Evolutionary conservation across 768 basidiomycete genomes (phyloP).

Genomic region (Suillus sp.): DNA sequence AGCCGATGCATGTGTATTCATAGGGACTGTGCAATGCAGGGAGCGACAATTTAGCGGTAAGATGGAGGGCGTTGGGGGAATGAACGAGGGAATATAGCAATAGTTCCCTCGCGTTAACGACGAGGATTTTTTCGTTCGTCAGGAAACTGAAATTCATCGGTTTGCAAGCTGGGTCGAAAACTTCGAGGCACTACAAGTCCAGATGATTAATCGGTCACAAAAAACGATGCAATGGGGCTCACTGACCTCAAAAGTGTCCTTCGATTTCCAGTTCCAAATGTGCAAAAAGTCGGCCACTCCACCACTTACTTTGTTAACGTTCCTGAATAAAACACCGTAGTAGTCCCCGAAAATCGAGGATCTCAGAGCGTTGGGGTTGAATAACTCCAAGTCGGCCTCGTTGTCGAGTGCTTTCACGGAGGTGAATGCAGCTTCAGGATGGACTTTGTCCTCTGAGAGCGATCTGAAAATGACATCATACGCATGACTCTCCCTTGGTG

Average conservation of each 20-base stretch:
- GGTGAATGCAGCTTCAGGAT: constrained; percentile 18
- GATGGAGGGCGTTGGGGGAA: background rate
- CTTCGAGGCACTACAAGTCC: background rate
- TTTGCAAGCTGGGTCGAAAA: background rate
- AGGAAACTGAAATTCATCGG: background rate
- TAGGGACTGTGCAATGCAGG: background rate
- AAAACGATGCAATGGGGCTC: background rate
- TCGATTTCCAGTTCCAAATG: constrained; percentile 1
- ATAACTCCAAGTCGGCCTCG: background rate
- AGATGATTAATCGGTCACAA: background rate
- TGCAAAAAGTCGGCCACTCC: background rate
- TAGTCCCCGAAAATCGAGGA: background rate
- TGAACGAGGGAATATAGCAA: background rate
- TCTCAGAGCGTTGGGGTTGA: background rate
- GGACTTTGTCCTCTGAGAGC: constrained; percentile 4
- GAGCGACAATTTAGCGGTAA: background rate
- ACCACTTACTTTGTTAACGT: background rate
- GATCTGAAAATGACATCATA: background rate
- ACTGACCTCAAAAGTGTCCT: background rate
- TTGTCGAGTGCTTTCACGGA: background rate
- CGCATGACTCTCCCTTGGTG: background rate
- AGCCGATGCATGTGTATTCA: background rate
- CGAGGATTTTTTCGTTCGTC: background rate
- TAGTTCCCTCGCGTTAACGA: background rate
- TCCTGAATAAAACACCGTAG: background rate